phyloP scores from a whole-genome alignment of 1,284 basidiomycete genomes.

The Ceratobasidium sp. region DNA sequence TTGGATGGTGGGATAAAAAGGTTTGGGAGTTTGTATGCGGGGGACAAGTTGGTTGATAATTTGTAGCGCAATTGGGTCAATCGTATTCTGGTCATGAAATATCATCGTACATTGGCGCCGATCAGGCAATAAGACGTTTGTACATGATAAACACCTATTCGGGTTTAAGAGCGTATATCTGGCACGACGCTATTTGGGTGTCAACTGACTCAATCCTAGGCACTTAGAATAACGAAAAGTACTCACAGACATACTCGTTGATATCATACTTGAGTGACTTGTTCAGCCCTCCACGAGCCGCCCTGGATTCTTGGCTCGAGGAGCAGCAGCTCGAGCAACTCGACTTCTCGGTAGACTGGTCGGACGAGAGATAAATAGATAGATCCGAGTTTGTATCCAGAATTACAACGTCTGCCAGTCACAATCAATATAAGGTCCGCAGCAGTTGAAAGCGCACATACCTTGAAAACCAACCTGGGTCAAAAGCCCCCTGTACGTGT shows the following conservation, averaged over 20 bases:
- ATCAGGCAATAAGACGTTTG: too few relatives aligned
- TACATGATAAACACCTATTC: too few relatives aligned
- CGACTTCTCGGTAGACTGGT: neutral
- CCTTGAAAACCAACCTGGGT: slow-evolving; percentile 54
- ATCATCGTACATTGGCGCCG: too few relatives aligned
- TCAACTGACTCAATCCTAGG: neutral
- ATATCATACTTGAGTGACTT: slow-evolving; percentile 47
- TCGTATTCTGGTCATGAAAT: too few relatives aligned
- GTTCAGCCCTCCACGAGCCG: neutral
- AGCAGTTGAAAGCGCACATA: slow-evolving; percentile 40
- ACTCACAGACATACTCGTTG: slow-evolving; percentile 55
- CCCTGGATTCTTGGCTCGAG: neutral
- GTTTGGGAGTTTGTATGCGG: slow-evolving; percentile 39
- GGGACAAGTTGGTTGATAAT: slow-evolving; percentile 31
- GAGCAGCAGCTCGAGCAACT: neutral
- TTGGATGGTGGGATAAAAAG: slow-evolving; percentile 46
- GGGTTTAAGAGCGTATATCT: slow-evolving; percentile 56
- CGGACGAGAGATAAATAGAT: slow-evolving; percentile 47
- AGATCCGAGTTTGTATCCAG: slow-evolving; percentile 54
- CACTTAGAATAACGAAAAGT: neutral
- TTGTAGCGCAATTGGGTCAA: neutral
- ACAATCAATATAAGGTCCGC: neutral
- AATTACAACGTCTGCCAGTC: slow-evolving; percentile 51
- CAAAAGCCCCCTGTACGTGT: slow-evolving; percentile 52
- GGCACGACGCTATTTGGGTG: slow-evolving; percentile 51